Base-by-base conservation (phyloP, 106 monocot species). In the Dendrobium huoshanense region DNA sequence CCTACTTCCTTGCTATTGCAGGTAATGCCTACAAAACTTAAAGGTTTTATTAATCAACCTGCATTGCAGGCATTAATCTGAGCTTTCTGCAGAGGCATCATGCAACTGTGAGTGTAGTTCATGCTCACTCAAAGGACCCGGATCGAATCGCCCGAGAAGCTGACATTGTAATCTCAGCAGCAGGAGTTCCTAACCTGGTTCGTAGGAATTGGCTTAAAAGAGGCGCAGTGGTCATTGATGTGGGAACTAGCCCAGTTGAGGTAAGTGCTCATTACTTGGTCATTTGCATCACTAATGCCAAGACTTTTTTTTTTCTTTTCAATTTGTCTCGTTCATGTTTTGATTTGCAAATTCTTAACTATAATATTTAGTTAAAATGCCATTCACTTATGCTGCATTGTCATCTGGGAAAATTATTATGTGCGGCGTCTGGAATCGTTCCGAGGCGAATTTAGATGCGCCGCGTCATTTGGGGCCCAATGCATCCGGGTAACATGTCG, bases 161-260 rank as follows among this genome's bases (percentile, higher is more conserved):
- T 37, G 98, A 99, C 78, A 90, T 99, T 54, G 89, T 95, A 24
- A 91, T 99, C 73, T 95, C 92, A 73, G 98, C 98, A 70, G 92
- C 95, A 18, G 95, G 98, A 79, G 95, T 98, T 19, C 74, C 92
- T 24, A 90, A 91, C 80, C 89, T 99, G 24, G 91, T 99, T 22
- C 83, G 89, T 75, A 79, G 87, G 25, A 90, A 81, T 80, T 95
- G 98, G 98, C 80, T 99, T 72, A 99, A 95, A 75, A 86, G 77
- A 83, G 92, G 98, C 13, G 81, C 87, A 64, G 75, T 95, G 82
- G 93, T 95, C 20, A 93, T 99, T 79, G 98, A 99, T 84, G 92
- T 95, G 10, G 98, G 98, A 20, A 99, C 95, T 43, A 97, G 89
- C 84, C 92, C 96, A 20, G 73, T 97, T 41, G 92, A 97, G 88